Evolutionary conservation across 1,284 basidiomycete genomes (phyloP).

Genomic region (Cutaneotrichosporon arboriforme): DNA sequence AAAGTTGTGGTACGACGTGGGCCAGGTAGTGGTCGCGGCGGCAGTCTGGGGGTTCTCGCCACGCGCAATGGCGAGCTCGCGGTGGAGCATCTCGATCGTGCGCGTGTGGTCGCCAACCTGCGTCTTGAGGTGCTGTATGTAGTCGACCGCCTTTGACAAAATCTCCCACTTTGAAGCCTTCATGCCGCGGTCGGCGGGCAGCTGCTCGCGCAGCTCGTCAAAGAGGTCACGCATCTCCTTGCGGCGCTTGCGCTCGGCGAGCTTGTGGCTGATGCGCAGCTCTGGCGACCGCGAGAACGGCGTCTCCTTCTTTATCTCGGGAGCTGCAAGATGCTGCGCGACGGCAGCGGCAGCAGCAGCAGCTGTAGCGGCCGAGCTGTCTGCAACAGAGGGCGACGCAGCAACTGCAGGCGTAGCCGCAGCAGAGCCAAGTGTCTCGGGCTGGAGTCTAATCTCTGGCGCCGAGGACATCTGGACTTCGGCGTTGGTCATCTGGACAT

Average conservation of each 20-base stretch:
- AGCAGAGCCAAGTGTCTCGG: constrained; percentile 32
- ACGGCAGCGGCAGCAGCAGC: constrained; percentile 20
- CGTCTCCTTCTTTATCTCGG: constrained; percentile 52
- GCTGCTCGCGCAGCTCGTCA: constrained; percentile 82
- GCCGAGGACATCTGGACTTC: constrained; percentile 5
- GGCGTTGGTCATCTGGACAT: background rate
- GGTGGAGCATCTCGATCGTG: constrained; percentile 13
- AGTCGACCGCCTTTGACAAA: constrained; percentile 23
- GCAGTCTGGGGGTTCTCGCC: constrained; percentile 7
- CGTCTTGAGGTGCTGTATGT: constrained; percentile 20
- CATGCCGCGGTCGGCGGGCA: constrained; percentile 85
- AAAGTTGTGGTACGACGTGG: constrained; percentile 17
- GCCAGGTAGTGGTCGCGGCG: constrained; percentile 5
- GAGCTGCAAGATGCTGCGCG: constrained; percentile 5
- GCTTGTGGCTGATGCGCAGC: constrained; percentile 84
- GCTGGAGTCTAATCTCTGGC: constrained; percentile 31
- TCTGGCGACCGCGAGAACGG: constrained; percentile 93
- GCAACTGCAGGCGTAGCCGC: constrained; percentile 23
- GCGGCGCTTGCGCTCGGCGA: constrained; percentile 79
- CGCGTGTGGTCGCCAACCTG: constrained; percentile 14
- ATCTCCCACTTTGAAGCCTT: constrained; percentile 70
- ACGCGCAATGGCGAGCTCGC: constrained; percentile 13
- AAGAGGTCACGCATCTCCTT: constrained; percentile 98
- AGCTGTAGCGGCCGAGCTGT: constrained; percentile 5
- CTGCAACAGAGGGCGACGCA: constrained; percentile 18